Evolutionary conservation across 2,329 filamentous ascomycete genomes (phyloP).

Genomic region (Fusarium abutilonis): DNA sequence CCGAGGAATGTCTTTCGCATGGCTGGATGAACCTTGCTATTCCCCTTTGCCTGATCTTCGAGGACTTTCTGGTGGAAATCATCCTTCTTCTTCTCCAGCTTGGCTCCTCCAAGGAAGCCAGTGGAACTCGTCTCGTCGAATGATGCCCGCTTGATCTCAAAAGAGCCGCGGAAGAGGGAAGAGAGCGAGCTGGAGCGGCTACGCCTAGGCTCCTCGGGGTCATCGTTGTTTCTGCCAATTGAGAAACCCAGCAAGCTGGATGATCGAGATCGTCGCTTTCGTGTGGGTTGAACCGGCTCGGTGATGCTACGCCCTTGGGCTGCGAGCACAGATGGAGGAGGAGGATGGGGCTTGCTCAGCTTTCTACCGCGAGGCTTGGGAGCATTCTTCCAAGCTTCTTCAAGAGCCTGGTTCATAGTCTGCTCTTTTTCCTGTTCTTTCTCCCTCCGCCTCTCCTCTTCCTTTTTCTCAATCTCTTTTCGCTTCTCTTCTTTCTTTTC

Average conservation of each 20-base stretch:
- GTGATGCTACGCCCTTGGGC: slow-evolving; percentile 36
- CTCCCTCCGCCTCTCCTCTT: slow-evolving; percentile 41
- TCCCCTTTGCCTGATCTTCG: slow-evolving; percentile 42
- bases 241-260: slow-evolving; percentile 44
- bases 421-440: slow-evolving; percentile 34
- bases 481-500: slow-evolving; percentile 61
- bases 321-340: slow-evolving; percentile 21
- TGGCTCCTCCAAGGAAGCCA: slow-evolving; percentile 55
- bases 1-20: slow-evolving; percentile 45
- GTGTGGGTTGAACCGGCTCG: slow-evolving; percentile 21
- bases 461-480: slow-evolving; percentile 52
- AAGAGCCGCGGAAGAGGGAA: slow-evolving; percentile 50
- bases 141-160: slow-evolving; percentile 50
- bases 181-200: slow-evolving; percentile 53
- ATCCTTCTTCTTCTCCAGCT: slow-evolving; percentile 53
- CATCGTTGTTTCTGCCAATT: slow-evolving; percentile 36
- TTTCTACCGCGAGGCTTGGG: slow-evolving; percentile 43
- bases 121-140: slow-evolving; percentile 47
- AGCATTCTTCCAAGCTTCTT: slow-evolving; percentile 40
- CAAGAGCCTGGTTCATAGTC: slow-evolving; percentile 34
- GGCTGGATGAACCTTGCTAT: slow-evolving; percentile 49
- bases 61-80: slow-evolving; percentile 46
- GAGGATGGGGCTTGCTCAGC: slow-evolving; percentile 49
- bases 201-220: slow-evolving; percentile 40
- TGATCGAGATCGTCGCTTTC: slow-evolving; percentile 43